Base-by-base conservation (phyloP, 129 eudicot genomes). In the Saposhnikovia divaricata region DNA sequence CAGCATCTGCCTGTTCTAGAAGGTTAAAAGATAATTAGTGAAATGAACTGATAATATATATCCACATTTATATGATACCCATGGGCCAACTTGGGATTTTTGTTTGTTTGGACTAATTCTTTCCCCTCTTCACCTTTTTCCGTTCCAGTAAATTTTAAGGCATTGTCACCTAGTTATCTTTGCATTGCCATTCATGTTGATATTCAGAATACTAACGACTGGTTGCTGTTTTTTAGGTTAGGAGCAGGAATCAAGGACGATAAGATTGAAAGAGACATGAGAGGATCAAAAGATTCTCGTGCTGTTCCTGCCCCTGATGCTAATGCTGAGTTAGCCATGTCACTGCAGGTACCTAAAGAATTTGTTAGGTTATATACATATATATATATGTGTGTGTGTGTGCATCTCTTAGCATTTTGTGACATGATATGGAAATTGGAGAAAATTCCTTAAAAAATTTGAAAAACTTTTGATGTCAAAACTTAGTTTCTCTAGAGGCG, bases 261-360 rank as follows among this genome's bases (percentile, higher is more conserved):
- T 48, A 85, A 48, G 82, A 63, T 74, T 57, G 89, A 90, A 13
- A 75, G 59, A 34, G 89, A 84, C 78, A 76, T 44, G 39, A 84
- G 77, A 80, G 83, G 91, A 87, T 71, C 85, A 59, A 86, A 84
- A 74, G 91, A 85, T 63, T 39, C 85, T 57, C 86, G 78, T 74
- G 87, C 85, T 65, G 84, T 80, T 81, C 83, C 89, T 77, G 87
- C 87, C 42, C 93, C 87, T 18, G 91, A 89, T 83, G 90, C 90
- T 74, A 87, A 87, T 83, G 88, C 92, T 48, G 86, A 86, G 84
- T 79, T 86, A 68, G 88, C 78, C 37, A 72, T 82, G 23, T 87
- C 91, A 82, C 81, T 85, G 82, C 89, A 85, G 93, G 96, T 89
- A 87, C 21, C 39, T 48, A 37, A 23, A 69, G 69, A 18, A 78